Conservation (phyloP, 2,329 filamentous ascomycete species). For the Xylogone sp. region DNA sequence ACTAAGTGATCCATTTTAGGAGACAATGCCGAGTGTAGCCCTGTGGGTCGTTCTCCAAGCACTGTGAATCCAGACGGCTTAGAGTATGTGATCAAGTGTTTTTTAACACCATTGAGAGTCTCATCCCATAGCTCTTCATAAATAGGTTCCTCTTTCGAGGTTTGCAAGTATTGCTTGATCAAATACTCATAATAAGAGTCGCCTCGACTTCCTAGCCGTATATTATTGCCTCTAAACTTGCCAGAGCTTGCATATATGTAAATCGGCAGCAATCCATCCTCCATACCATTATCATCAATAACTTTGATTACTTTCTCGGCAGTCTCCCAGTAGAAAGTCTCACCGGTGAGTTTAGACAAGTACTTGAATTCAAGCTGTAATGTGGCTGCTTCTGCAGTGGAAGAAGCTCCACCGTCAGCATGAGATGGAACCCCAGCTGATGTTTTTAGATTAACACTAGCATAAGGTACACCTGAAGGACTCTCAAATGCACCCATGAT, state of each 20-base stretch:
- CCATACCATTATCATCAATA: constrained; percentile 74
- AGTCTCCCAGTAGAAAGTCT: constrained; percentile 87
- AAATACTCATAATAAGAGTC: constrained; percentile 99
- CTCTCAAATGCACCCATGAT: constrained; percentile 86
- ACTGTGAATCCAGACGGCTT: constrained; percentile 78
- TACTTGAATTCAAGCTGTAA: constrained; percentile 98
- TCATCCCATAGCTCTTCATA: constrained; percentile 95
- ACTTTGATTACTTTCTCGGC: constrained; percentile 90
- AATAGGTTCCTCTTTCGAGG: constrained; percentile 76
- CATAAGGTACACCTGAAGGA: constrained; percentile 79
- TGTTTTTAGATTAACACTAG: constrained; percentile 83
- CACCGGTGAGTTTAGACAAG: constrained; percentile 87
- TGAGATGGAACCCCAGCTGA: constrained; percentile 76
- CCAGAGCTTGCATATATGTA: constrained; percentile 80
- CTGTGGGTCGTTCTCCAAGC: constrained; percentile 77
- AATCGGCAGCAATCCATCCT: constrained; percentile 87
- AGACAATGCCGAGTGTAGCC: constrained; percentile 60
- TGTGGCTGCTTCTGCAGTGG: constrained; percentile 88
- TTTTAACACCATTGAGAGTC: constrained; percentile 77
- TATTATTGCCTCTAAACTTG: constrained; percentile 76
- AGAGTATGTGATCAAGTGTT: constrained; percentile 89
- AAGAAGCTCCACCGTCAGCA: constrained; percentile 80
- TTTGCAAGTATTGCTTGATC: constrained; percentile 97
- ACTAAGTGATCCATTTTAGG: constrained; percentile 98
- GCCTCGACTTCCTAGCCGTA: constrained; percentile 87